Percentiles rank a stretch among this genome's conserved stretches.
phyloP scores from a whole-genome alignment of 1,139 yeast genomes.

The Schizosaccharomyces versatilis region DNA sequence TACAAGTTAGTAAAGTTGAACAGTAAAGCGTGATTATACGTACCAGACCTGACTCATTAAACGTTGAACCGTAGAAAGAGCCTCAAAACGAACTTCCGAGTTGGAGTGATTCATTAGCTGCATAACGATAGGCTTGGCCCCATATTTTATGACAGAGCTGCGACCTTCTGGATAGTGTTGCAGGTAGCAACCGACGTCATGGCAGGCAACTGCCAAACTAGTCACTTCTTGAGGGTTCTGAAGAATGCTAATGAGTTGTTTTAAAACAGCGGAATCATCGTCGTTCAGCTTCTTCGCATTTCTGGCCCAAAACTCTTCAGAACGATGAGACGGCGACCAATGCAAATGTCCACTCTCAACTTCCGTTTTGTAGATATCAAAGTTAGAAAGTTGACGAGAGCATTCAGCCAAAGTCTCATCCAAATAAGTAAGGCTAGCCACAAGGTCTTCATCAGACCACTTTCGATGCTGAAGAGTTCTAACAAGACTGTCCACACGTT shows the following conservation, averaged over 20 bases:
- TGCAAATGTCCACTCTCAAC: slow-evolving; percentile 52
- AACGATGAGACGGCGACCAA: slow-evolving; percentile 88
- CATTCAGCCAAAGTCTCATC: slow-evolving; percentile 42
- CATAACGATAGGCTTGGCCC: slow-evolving; percentile 64
- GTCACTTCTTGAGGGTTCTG: slow-evolving; percentile 17
- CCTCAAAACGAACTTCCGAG: slow-evolving; percentile 80
- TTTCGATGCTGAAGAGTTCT: slow-evolving; percentile 60
- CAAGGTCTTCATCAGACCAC: slow-evolving; percentile 85
- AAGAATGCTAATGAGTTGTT: slow-evolving; percentile 26
- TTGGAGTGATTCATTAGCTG: slow-evolving; percentile 60
- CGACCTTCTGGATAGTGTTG: slow-evolving; percentile 36
- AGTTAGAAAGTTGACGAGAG: slow-evolving; percentile 61
- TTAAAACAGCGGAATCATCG: slow-evolving; percentile 42
- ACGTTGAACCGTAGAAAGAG: slow-evolving; percentile 78
- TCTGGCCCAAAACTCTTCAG: slow-evolving; percentile 74
- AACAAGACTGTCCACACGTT: slow-evolving; percentile 50
- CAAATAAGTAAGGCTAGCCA: slow-evolving; percentile 43
- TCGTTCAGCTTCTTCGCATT: slow-evolving; percentile 58
- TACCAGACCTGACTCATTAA: slow-evolving; percentile 51
- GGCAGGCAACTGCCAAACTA: slow-evolving; percentile 35
- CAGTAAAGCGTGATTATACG: background rate
- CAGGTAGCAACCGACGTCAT: slow-evolving; percentile 55
- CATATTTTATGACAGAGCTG: slow-evolving; percentile 27
- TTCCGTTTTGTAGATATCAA: slow-evolving; percentile 80
- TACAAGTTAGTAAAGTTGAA: no score